Evolutionary conservation across 148 eudicot species (phyloP).

Genomic region (Gaultheria prostrata): DNA sequence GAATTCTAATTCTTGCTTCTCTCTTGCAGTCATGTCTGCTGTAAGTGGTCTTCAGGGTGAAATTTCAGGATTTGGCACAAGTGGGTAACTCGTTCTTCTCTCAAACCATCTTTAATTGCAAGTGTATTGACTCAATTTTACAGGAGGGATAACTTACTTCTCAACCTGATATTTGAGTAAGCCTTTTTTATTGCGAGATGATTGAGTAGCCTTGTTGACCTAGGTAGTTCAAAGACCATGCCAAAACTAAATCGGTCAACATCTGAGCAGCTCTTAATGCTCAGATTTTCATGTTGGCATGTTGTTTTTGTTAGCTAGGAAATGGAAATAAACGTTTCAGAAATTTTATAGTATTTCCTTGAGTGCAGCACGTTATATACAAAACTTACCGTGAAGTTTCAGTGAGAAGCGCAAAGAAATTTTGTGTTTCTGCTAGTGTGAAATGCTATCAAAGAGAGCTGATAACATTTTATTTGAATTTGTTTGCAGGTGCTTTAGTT

Average conservation of each 20-base stretch:
- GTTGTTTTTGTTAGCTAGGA: background rate
- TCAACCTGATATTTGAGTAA: background rate
- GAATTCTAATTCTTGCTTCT: slow-evolving; percentile 13
- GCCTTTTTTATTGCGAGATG: background rate
- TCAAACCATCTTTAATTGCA: background rate
- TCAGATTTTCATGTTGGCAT: background rate
- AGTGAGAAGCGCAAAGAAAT: background rate
- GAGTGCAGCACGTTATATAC: background rate
- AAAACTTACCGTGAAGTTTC: background rate
- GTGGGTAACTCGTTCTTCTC: slow-evolving; percentile 45
- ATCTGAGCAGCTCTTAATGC: background rate
- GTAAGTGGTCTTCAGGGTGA: slow-evolving; percentile 92
- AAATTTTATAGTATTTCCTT: slow-evolving; percentile 1
- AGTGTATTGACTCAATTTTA: background rate
- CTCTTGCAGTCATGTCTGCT: slow-evolving; percentile 90
- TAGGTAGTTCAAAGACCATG: background rate
- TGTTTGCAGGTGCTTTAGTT: slow-evolving; percentile 69
- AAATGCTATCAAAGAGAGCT: background rate
- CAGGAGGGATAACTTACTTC: background rate
- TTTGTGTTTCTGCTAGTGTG: background rate
- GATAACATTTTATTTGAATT: background rate
- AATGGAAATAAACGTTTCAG: background rate
- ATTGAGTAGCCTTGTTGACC: background rate
- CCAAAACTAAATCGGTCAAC: background rate
- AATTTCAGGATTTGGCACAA: slow-evolving; percentile 77